A percentile compares a stretch with the other conserved stretches of the same genome.
Evolutionary conservation across 139 green algal species (phyloP).

Genomic region (Chlorella sp.): DNA sequence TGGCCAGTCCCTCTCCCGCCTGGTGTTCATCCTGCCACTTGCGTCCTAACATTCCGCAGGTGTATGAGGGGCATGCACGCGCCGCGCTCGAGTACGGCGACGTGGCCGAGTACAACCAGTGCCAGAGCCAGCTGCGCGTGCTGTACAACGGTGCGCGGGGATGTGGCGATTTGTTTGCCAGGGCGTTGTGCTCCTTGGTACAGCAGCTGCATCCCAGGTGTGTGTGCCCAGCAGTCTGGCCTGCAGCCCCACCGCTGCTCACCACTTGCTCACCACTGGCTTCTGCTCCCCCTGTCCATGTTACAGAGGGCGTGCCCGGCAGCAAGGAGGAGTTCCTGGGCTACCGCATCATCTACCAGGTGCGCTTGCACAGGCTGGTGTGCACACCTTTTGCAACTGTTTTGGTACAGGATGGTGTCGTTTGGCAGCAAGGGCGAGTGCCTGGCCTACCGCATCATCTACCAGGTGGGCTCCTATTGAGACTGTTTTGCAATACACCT

Average conservation of each 20-base stretch:
- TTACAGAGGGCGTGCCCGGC: conserved; percentile 52
- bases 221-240: background rate
- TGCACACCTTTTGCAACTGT: no score
- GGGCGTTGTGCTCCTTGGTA: background rate
- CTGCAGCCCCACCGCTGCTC: background rate
- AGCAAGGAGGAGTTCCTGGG: conserved; percentile 64
- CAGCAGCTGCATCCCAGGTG: background rate
- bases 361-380: background rate
- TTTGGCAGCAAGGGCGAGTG: conserved; percentile 62
- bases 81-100: conserved; percentile 89
- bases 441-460: conserved; percentile 68
- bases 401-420: no score
- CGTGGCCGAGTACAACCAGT: conserved; percentile 91
- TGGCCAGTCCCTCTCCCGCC: no score
- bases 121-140: conserved; percentile 79
- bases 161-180: background rate
- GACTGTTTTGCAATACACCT: no score
- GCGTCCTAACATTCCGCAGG: no score
- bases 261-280: background rate
- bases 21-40: no score
- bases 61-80: conserved; percentile 88
- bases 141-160: conserved; percentile 29
- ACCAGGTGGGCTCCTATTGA: conserved; percentile 43
- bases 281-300: conserved; percentile 32
- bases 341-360: conserved; percentile 70